These are phyloP conservation scores for Tricladium varicosporioides DNA, from an alignment of 2,329 filamentous ascomycete species.

Conservation along the genomic window DNA sequence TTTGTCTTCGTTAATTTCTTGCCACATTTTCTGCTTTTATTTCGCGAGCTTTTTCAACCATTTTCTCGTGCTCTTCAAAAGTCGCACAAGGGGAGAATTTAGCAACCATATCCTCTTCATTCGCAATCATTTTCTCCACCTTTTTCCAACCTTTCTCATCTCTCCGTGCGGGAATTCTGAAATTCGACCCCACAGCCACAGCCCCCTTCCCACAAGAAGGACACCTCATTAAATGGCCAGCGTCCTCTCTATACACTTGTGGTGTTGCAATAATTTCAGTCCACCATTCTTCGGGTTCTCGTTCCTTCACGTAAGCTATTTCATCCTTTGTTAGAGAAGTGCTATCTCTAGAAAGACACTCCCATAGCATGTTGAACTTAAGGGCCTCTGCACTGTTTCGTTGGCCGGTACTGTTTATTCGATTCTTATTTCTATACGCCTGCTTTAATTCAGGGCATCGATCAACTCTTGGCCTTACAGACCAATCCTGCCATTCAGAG, in stretches of 20 bases:
- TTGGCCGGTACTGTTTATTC: neutral
- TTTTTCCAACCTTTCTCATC: constrained; percentile 2
- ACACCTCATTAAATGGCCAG: neutral
- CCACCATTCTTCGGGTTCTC: neutral
- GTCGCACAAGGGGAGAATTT: constrained; percentile 1
- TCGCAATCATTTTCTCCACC: constrained; percentile 2
- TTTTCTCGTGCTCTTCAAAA: constrained; percentile 1
- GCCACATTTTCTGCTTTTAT: neutral
- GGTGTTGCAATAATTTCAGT: neutral
- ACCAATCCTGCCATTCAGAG: constrained; percentile 5
- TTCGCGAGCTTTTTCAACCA: neutral
- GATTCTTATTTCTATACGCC: neutral
- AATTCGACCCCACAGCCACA: constrained; percentile 5
- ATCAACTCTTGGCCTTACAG: neutral
- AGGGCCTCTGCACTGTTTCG: neutral
- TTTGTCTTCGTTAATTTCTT: too few species aligned
- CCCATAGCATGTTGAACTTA: neutral
- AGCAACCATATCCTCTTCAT: constrained; percentile 7
- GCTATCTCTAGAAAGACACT: neutral
- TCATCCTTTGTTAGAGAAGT: neutral
- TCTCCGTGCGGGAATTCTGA: neutral
- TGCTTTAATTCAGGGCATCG: neutral
- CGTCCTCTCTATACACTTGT: neutral
- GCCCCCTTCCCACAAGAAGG: constrained; percentile 5
- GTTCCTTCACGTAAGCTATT: neutral